phyloP scores from a whole-genome alignment of 2,329 filamentous ascomycete genomes.

The Hymenoscyphus infarciens region DNA sequence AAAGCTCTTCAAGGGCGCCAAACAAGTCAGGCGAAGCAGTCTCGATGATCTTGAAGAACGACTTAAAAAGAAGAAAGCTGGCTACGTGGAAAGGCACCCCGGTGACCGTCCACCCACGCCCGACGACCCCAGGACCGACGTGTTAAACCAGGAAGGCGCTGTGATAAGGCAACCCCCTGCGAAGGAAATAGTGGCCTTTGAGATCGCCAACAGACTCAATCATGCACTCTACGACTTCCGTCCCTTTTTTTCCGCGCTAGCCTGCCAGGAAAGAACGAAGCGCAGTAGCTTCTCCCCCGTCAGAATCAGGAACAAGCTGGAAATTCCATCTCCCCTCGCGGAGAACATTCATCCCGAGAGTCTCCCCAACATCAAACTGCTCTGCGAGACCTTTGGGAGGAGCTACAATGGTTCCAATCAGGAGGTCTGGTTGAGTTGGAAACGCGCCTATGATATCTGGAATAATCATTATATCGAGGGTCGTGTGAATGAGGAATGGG shows the following conservation, averaged over 20 bases:
- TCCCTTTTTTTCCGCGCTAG: not conserved
- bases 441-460: conserved; percentile 34
- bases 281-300: not conserved
- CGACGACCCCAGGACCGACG: no score
- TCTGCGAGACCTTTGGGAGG: conserved; percentile 12
- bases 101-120: no score
- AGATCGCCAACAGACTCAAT: no score
- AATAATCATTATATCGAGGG: conserved; percentile 33
- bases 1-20: no score
- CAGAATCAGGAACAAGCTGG: not conserved
- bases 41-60: no score
- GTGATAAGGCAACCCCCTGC: no score
- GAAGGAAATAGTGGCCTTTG: no score
- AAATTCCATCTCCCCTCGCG: conserved; percentile 16
- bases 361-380: conserved; percentile 15
- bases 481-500: conserved; percentile 24
- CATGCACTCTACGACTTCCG: no score
- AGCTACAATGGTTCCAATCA: not conserved
- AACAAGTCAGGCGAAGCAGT: no score
- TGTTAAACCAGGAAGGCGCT: no score
- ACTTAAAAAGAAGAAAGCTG: no score
- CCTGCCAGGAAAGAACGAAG: not conserved
- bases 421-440: conserved; percentile 32
- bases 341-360: conserved; percentile 20
- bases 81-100: no score